These are phyloP conservation scores for Tephrocybe sp. DNA, from an alignment of 768 basidiomycete species.

Conservation along the genomic window DNA sequence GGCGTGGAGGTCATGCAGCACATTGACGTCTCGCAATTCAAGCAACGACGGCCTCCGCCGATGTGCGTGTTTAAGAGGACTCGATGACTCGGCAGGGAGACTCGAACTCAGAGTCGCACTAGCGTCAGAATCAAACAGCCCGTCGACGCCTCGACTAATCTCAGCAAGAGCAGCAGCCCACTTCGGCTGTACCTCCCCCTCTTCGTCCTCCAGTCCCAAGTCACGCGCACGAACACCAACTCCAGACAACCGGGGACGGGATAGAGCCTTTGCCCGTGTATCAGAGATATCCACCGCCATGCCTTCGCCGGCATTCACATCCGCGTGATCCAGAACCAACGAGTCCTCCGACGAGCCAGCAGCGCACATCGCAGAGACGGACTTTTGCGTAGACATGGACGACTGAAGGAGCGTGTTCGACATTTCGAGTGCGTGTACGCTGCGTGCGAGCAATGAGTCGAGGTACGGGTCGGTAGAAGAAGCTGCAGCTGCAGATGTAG, in stretches of 20 bases:
- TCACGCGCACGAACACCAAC: slow-evolving; percentile 46
- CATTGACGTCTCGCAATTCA: slow-evolving; percentile 27
- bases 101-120: slow-evolving; percentile 37
- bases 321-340: too few species aligned
- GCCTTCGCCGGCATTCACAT: too few species aligned
- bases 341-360: slow-evolving; percentile 41
- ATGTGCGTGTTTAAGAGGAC: slow-evolving; percentile 4
- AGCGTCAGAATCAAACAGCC: slow-evolving; percentile 40
- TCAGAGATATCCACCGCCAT: too few species aligned
- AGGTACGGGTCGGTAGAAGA: slow-evolving; percentile 51
- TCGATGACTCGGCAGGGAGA: slow-evolving; percentile 33
- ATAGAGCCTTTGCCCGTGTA: too few species aligned
- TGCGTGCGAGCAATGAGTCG: slow-evolving; percentile 77
- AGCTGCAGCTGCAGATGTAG: slow-evolving; percentile 9
- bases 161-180: slow-evolving; percentile 72
- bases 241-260: too few species aligned
- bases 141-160: slow-evolving; percentile 62
- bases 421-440: slow-evolving; percentile 83
- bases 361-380: slow-evolving; percentile 42
- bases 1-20: slow-evolving; percentile 31
- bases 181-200: slow-evolving; percentile 39
- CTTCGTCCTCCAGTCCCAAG: slow-evolving; percentile 49
- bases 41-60: slow-evolving; percentile 47
- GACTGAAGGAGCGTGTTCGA: slow-evolving; percentile 78
- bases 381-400: slow-evolving; percentile 69